Evolutionary conservation across 345 rosid genomes (phyloP).

Genomic region (Cardamine occulta): DNA sequence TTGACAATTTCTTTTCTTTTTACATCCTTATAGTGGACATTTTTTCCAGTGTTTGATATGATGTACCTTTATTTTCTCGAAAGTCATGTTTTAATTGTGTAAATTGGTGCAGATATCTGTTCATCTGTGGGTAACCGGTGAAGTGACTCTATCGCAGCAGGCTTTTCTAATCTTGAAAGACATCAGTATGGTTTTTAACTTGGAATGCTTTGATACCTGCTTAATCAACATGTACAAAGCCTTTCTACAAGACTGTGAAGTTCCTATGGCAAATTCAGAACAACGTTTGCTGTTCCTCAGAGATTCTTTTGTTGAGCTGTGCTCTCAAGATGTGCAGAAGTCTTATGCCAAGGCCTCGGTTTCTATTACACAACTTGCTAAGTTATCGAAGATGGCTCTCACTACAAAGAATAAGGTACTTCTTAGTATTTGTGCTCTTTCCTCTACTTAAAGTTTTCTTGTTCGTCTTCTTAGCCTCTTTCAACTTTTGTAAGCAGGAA

Average conservation of each 20-base stretch:
- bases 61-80: neutral
- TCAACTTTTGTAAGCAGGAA: constrained; percentile 61
- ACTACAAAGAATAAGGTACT: constrained; percentile 75
- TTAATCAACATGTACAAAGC: constrained; percentile 67
- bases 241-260: constrained; percentile 67
- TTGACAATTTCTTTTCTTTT: neutral
- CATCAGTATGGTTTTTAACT: constrained; percentile 59
- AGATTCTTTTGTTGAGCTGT: constrained; percentile 70
- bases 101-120: constrained; percentile 60
- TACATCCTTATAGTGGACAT: neutral
- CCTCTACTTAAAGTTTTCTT: constrained; percentile 16
- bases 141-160: constrained; percentile 54
- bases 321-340: constrained; percentile 81
- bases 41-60: neutral
- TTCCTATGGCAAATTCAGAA: constrained; percentile 53
- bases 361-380: constrained; percentile 70
- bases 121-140: constrained; percentile 82
- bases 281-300: constrained; percentile 57
- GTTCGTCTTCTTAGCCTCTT: constrained; percentile 34
- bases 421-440: constrained; percentile 1
- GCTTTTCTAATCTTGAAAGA: constrained; percentile 66
- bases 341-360: constrained; percentile 63
- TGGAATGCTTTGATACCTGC: constrained; percentile 66
- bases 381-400: constrained; percentile 69
- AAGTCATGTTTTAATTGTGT: constrained; percentile 24